These are phyloP conservation scores for Sphaerobolus stellatus DNA, from an alignment of 1,284 basidiomycete species.

Conservation along the genomic window DNA sequence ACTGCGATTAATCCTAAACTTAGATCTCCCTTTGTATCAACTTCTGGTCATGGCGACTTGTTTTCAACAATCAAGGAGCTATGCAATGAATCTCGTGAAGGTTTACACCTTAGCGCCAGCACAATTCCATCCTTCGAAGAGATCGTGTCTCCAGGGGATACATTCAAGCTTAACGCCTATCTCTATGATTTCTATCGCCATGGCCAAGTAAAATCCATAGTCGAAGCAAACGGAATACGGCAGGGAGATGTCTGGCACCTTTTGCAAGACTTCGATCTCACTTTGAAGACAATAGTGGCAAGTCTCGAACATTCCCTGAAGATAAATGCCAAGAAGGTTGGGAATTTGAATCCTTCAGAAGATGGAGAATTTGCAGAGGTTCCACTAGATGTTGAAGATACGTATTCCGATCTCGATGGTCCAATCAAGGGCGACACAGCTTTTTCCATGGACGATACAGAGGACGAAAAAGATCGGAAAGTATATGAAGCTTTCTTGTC, in stretches of 20 bases:
- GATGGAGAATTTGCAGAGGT: constrained; percentile 30
- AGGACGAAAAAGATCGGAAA: constrained; percentile 54
- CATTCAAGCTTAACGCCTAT: constrained; percentile 57
- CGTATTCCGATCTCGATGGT: constrained; percentile 19
- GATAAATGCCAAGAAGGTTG: constrained; percentile 30
- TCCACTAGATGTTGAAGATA: constrained; percentile 30
- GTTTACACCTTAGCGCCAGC: constrained; percentile 55
- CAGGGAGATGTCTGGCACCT: constrained; percentile 62
- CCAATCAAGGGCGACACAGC: constrained; percentile 16
- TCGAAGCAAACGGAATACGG: constrained; percentile 54
- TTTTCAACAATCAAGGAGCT: constrained; percentile 54
- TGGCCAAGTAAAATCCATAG: constrained; percentile 52
- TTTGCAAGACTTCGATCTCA: constrained; percentile 55
- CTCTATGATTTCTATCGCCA: constrained; percentile 66
- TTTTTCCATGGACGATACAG: constrained; percentile 33
- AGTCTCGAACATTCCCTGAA: constrained; percentile 46
- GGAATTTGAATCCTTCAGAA: constrained; percentile 21
- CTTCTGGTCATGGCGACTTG: constrained; percentile 58
- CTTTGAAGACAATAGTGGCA: constrained; percentile 46
- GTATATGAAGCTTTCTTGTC: constrained; percentile 52
- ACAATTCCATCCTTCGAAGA: constrained; percentile 55
- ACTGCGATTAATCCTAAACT: constrained; percentile 39
- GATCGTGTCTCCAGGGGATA: constrained; percentile 33
- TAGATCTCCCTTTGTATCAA: constrained; percentile 61
- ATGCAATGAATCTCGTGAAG: constrained; percentile 47